These are phyloP conservation scores for Sclerotinia glacialis DNA, from an alignment of 2,329 filamentous ascomycete species.

Conservation along the genomic window DNA sequence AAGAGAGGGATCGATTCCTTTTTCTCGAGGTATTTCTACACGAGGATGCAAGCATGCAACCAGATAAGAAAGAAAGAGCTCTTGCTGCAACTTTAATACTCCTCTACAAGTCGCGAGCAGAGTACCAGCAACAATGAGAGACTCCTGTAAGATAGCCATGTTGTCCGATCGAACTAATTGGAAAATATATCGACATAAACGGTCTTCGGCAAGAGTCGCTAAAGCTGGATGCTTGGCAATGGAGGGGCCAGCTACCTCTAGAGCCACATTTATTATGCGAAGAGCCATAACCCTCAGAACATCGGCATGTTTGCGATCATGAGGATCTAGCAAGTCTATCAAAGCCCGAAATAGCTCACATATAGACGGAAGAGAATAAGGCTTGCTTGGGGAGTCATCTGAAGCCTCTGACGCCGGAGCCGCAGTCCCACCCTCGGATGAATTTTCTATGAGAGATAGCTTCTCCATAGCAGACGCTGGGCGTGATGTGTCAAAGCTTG, in stretches of 20 bases:
- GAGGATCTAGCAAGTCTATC: constrained; percentile 89
- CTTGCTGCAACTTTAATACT: constrained; percentile 92
- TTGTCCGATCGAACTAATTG: constrained; percentile 96
- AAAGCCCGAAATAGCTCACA: constrained; percentile 90
- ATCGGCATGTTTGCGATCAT: constrained; percentile 89
- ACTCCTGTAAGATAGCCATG: constrained; percentile 90
- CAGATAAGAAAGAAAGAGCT: constrained; percentile 90
- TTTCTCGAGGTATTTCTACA: constrained; percentile 89
- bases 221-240: constrained; percentile 90
- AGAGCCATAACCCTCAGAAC: constrained; percentile 96
- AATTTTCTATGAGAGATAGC: constrained; percentile 8
- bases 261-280: constrained; percentile 92
- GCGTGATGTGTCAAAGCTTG: constrained; percentile 44
- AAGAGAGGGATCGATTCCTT: constrained; percentile 83
- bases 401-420: constrained; percentile 36
- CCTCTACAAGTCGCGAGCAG: constrained; percentile 84
- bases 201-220: constrained; percentile 84
- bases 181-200: constrained; percentile 89
- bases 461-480: constrained; percentile 31
- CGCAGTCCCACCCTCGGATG: constrained; percentile 32
- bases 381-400: constrained; percentile 60
- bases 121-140: constrained; percentile 86
- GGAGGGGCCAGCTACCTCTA: constrained; percentile 93
- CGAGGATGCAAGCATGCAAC: constrained; percentile 90
- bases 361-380: constrained; percentile 92